These are phyloP conservation scores for Irpex sp. DNA, from an alignment of 1,284 basidiomycete genomes.

Conservation along the genomic window DNA sequence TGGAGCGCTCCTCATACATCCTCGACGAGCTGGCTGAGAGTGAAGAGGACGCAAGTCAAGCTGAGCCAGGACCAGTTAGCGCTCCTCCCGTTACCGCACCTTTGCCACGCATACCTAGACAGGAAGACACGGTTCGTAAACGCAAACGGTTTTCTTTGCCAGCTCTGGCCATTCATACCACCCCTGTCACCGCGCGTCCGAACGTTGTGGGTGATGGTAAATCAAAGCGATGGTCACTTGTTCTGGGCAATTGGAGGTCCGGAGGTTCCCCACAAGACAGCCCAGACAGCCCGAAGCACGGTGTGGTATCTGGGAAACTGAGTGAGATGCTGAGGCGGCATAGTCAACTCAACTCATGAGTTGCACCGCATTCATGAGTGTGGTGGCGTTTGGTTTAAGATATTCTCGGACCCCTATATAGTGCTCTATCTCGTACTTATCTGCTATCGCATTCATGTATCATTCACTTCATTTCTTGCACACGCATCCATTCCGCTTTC, in stretches of 20 bases:
- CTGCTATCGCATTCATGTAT: neutral
- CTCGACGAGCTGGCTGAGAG: conserved; percentile 23
- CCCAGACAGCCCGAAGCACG: conserved; percentile 18
- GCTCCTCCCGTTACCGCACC: neutral
- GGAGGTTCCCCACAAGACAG: neutral
- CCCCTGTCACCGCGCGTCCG: conserved; percentile 63
- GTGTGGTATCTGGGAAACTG: conserved; percentile 33
- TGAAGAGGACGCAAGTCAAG: conserved; percentile 10
- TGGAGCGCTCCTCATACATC: conserved; percentile 18
- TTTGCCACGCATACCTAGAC: conserved; percentile 21
- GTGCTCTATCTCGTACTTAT: neutral
- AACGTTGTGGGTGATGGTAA: conserved; percentile 33
- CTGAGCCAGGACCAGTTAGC: conserved; percentile 1
- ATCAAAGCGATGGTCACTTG: conserved; percentile 53
- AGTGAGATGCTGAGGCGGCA: conserved; percentile 34
- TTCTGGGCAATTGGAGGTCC: conserved; percentile 38
- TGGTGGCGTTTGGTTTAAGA: neutral
- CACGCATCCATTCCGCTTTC: neutral
- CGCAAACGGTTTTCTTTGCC: conserved; percentile 72
- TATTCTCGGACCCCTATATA: neutral
- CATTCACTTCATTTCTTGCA: neutral
- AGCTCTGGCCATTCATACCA: conserved; percentile 68
- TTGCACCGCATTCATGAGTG: neutral
- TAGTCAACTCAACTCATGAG: neutral
- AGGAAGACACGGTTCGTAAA: conserved; percentile 58